These are phyloP conservation scores for Spathaspora sp. DNA, from an alignment of 1,139 yeast species.

Conservation along the genomic window DNA sequence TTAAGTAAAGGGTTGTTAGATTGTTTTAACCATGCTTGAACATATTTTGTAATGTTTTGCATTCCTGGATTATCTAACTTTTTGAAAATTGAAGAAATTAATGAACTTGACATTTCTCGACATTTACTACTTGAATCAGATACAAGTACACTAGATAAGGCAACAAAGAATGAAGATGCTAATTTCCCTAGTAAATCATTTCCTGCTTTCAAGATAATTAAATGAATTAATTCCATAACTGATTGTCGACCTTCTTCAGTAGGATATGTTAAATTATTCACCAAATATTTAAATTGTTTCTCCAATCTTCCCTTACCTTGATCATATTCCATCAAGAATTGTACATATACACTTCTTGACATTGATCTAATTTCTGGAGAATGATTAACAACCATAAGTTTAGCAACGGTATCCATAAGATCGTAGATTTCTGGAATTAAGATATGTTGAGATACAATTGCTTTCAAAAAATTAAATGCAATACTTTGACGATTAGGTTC, in stretches of 20 bases:
- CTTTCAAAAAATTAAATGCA: slow-evolving; percentile 79
- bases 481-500: slow-evolving; percentile 89
- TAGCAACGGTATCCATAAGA: slow-evolving; percentile 76
- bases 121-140: slow-evolving; percentile 81
- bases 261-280: slow-evolving; percentile 82
- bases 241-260: slow-evolving; percentile 87
- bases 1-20: slow-evolving; percentile 52
- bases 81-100: slow-evolving; percentile 57
- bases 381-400: slow-evolving; percentile 89
- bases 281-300: slow-evolving; percentile 77
- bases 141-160: slow-evolving; percentile 72
- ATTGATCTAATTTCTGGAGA: slow-evolving; percentile 80
- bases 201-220: slow-evolving; percentile 67
- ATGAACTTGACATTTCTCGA: slow-evolving; percentile 76
- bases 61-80: slow-evolving; percentile 36
- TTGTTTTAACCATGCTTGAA: slow-evolving; percentile 68
- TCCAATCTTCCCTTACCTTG: slow-evolving; percentile 87
- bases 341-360: slow-evolving; percentile 81
- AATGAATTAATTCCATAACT: slow-evolving; percentile 81
- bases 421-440: slow-evolving; percentile 90
- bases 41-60: slow-evolving; percentile 54
- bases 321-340: slow-evolving; percentile 90
- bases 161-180: slow-evolving; percentile 77
- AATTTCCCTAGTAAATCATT: slow-evolving; percentile 60
- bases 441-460: slow-evolving; percentile 70